A percentile compares a stretch with the other conserved stretches of the same genome.
Evolutionary conservation across 2,329 filamentous ascomycete species (phyloP).

Genomic region (Oidium heveae): DNA sequence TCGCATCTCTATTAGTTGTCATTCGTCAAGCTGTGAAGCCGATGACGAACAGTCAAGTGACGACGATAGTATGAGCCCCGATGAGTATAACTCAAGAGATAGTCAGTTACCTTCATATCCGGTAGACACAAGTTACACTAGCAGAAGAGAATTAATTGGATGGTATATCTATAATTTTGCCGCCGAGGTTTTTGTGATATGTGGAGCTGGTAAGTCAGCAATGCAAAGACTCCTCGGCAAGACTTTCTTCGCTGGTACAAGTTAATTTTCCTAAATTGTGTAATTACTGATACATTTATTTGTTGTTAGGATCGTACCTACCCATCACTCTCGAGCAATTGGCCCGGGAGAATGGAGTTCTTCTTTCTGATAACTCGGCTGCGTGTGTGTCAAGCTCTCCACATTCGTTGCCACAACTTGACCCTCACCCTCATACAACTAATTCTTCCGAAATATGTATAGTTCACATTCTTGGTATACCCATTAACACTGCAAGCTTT

Average conservation of each 20-base stretch:
- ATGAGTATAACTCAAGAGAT: neutral
- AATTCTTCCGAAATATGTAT: constrained; percentile 39
- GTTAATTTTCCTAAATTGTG: too few relatives aligned
- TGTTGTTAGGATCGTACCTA: constrained; percentile 55
- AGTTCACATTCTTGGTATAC: constrained; percentile 53
- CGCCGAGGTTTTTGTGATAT: constrained; percentile 88
- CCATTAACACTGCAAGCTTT: constrained; percentile 90
- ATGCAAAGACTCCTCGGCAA: constrained; percentile 5
- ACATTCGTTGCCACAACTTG: constrained; percentile 5
- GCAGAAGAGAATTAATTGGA: constrained; percentile 61
- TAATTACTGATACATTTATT: neutral
- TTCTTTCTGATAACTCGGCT: constrained; percentile 49
- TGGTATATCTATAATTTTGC: constrained; percentile 97
- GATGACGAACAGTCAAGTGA: neutral
- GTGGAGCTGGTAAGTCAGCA: constrained; percentile 42
- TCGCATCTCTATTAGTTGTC: neutral
- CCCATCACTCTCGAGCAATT: constrained; percentile 87
- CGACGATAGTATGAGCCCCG: neutral
- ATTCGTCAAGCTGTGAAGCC: neutral
- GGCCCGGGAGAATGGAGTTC: constrained; percentile 72
- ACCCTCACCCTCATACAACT: constrained; percentile 16
- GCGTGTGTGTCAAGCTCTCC: constrained; percentile 32
- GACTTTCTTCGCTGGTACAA: neutral
- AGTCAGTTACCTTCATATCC: constrained; percentile 28
- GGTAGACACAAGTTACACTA: constrained; percentile 76